Base-by-base conservation (phyloP, 2,329 filamentous ascomycete species). In the Dothistroma septosporum region DNA sequence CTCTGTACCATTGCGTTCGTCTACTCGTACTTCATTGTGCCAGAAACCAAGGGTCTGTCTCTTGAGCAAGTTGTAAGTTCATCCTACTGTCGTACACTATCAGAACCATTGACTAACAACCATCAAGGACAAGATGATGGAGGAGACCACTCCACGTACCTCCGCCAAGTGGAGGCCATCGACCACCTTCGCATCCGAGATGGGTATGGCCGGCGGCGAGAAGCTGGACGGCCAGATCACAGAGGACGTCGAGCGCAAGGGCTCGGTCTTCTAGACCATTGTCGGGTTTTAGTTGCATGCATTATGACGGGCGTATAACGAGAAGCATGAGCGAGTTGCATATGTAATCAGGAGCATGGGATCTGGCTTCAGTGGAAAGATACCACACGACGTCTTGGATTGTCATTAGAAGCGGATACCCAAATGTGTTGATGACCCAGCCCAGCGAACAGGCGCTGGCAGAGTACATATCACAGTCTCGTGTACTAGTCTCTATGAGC, bases 21-120 rank as follows among this genome's bases (percentile, higher is more conserved):
- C 64, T 79, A 79, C 68, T 74, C 76, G 52, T 79, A 69, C 69
- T 60, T 57, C 50, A 59, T 71, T 57, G 68, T 96, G 70, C 93
- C 93, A 72, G 91, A 94, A 80, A 96, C 91, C 60, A 95, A 95
- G 81, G 90, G 90, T 22, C 82, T 92, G n/a, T 87, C 85, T 0
- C 83, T 95, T 21, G 91, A 96, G 76, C 85, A 95, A 76, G 87
- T 96, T 60, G 37, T 44, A 44, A 44, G 37, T 44, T 44, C 37
- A 44, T 44, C 16, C 37, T n/a, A 12, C 16, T 16, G n/a, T 44
- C 37, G 11, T 2, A 11, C 7, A 16, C 7, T 5, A 2, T 16
- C 37, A 44, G 37, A 44, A 6, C n/a, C 8, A 44, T 44, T 16
- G 14, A 16, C 37, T 44, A 44, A 44, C 37, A 44, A 12, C 37